phyloP scores from a whole-genome alignment of 2,329 filamentous ascomycete species.

The Nemania abortiva region DNA sequence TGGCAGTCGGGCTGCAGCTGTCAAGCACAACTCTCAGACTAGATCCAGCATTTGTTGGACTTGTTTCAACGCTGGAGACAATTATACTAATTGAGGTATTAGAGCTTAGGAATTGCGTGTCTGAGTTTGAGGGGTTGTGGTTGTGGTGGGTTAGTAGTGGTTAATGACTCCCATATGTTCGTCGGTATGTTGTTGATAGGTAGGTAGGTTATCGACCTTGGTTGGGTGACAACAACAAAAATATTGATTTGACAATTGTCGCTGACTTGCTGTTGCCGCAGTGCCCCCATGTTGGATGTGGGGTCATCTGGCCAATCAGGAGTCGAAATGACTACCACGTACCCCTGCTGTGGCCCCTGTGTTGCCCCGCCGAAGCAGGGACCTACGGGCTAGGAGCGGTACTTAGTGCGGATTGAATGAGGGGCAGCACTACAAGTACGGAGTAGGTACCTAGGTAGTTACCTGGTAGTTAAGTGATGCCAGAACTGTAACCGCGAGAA shows the following conservation, averaged over 20 bases:
- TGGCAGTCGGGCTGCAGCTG: not conserved
- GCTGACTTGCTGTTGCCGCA: slow-evolving; percentile 32
- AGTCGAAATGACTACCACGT: not conserved
- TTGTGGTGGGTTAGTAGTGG: slow-evolving; percentile 4
- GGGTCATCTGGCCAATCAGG: slow-evolving; percentile 23
- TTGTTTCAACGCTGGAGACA: not conserved
- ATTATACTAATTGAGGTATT: slow-evolving; percentile 9
- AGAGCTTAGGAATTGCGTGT: slow-evolving; percentile 9
- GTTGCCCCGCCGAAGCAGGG: slow-evolving; percentile 32
- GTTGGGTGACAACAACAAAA: slow-evolving; percentile 39
- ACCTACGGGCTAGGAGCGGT: not conserved
- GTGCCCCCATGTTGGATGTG: slow-evolving; percentile 8
- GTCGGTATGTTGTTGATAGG: not conserved
- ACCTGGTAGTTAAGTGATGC: not conserved
- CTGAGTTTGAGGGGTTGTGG: slow-evolving; percentile 21
- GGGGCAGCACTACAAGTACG: slow-evolving; percentile 6
- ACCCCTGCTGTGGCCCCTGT: slow-evolving; percentile 20
- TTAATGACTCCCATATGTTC: not conserved
- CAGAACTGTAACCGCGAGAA: not conserved
- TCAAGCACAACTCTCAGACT: not conserved
- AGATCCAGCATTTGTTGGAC: not conserved
- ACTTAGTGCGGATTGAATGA: slow-evolving; percentile 1
- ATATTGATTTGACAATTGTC: slow-evolving; percentile 35
- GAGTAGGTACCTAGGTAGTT: too few relatives aligned
- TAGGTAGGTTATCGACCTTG: not conserved